A percentile compares a stretch with the other conserved stretches of the same genome.
Evolutionary conservation across 805 yeast genomes (phyloP).

Genomic region (Yarrowia hollandica): DNA sequence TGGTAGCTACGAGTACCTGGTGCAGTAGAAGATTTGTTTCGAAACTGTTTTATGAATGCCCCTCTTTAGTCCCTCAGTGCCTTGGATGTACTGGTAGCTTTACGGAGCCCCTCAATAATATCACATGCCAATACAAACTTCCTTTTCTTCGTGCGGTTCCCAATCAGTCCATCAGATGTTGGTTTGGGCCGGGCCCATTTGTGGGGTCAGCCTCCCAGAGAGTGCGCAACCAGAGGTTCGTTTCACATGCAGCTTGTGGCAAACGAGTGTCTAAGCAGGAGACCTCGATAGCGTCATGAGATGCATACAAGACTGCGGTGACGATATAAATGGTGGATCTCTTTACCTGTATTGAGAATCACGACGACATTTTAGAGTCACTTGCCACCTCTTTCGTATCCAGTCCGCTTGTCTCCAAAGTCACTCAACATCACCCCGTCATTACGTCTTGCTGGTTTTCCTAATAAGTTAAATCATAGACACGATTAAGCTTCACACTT

Average conservation of each 20-base stretch:
- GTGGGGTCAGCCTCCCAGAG: slow-evolving; percentile 1
- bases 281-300: background rate
- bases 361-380: too few relatives aligned
- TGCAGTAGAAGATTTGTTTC: too few relatives aligned
- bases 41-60: too few relatives aligned
- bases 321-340: too few relatives aligned
- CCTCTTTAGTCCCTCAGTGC: too few relatives aligned
- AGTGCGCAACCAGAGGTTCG: slow-evolving; percentile 3
- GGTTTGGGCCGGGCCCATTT: background rate
- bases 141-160: background rate
- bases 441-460: background rate
- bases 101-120: background rate
- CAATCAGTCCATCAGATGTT: slow-evolving; percentile 19
- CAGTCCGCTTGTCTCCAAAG: background rate
- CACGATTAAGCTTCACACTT: slow-evolving; percentile 4
- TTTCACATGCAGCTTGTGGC: slow-evolving; percentile 19
- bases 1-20: too few relatives aligned
- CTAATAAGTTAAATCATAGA: background rate
- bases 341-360: too few relatives aligned
- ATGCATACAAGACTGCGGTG: too few relatives aligned
- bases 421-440: background rate
- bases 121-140: slow-evolving; percentile 14
- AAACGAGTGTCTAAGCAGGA: background rate
- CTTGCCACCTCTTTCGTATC: too few relatives aligned
- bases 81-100: too few relatives aligned